Evolutionary conservation across 352 stramenopile species (phyloP).

Genomic region (Aphanomyces euteiches): DNA sequence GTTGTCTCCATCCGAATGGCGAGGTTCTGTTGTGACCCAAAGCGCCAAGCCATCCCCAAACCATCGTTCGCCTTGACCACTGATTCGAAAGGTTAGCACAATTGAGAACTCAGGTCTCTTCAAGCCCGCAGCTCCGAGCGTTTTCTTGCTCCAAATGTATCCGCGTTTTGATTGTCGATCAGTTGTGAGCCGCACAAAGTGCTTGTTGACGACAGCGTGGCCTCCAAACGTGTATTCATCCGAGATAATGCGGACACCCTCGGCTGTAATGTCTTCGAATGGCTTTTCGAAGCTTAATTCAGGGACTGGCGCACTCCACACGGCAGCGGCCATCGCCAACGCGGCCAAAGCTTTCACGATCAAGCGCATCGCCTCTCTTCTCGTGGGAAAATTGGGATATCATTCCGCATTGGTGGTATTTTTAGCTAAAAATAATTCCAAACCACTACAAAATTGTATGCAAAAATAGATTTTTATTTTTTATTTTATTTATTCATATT

Average conservation of each 20-base stretch:
- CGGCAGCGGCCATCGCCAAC: conserved; percentile 13
- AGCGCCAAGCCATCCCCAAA: conserved; percentile 77
- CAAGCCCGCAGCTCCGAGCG: conserved; percentile 36
- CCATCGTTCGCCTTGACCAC: conserved; percentile 64
- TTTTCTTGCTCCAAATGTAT: conserved; percentile 68
- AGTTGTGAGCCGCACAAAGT: conserved; percentile 78
- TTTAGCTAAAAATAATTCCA: too few species aligned
- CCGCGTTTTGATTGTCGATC: conserved; percentile 76
- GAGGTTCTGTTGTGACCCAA: conserved; percentile 61
- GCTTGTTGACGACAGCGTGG: conserved; percentile 61
- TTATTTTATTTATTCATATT: too few species aligned
- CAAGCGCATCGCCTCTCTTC: too few species aligned
- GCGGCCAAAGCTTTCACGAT: conserved; percentile 1
- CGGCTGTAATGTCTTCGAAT: conserved; percentile 64
- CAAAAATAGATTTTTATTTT: too few species aligned
- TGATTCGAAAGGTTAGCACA: conserved; percentile 82
- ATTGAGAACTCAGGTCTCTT: conserved; percentile 57
- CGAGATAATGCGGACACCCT: conserved; percentile 55
- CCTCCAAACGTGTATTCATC: conserved; percentile 58
- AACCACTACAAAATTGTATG: too few species aligned
- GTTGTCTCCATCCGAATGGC: conserved; percentile 62
- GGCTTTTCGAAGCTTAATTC: conserved; percentile 61
- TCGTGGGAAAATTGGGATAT: too few species aligned
- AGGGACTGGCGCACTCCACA: conserved; percentile 3
- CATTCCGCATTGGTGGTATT: too few species aligned